Conservation (phyloP, 1,284 basidiomycete genomes). For the Ceraceosorus guamensis region DNA sequence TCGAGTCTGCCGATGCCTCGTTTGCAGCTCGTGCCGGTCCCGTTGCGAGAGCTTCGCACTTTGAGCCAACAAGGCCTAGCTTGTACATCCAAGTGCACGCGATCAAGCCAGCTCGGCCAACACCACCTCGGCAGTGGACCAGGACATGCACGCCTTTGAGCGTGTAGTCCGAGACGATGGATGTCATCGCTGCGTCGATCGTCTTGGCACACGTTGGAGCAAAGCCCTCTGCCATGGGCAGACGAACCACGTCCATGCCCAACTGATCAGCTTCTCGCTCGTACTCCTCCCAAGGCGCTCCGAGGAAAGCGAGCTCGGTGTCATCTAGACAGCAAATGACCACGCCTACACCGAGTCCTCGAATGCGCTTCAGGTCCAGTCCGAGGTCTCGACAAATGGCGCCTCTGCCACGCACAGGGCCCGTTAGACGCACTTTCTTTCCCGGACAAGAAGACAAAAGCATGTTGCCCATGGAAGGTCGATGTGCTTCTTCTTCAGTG, state of each 20-base stretch:
- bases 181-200: constrained; percentile 63
- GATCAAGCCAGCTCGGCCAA: constrained; percentile 85
- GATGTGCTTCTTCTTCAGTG: background rate
- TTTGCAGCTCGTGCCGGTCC: background rate
- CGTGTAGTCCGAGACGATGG: constrained; percentile 68
- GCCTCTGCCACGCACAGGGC: constrained; percentile 70
- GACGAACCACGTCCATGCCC: constrained; percentile 69
- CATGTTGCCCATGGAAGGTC: constrained; percentile 66
- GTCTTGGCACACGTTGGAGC: constrained; percentile 73
- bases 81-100: constrained; percentile 90
- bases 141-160: constrained; percentile 67
- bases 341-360: constrained; percentile 66
- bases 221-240: constrained; percentile 83
- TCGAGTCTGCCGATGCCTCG: background rate
- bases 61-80: constrained; percentile 61
- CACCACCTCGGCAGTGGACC: constrained; percentile 88
- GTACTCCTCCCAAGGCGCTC: constrained; percentile 75
- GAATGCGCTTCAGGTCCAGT: constrained; percentile 70
- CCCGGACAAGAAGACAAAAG: constrained; percentile 88
- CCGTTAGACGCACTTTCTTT: constrained; percentile 82
- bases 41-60: background rate
- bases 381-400: constrained; percentile 76
- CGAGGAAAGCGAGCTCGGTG: constrained; percentile 73
- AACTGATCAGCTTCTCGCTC: constrained; percentile 58
- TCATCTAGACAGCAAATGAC: constrained; percentile 83